Evolutionary conservation across 768 basidiomycete genomes (phyloP).

Genomic region (Leccinum arenicola): DNA sequence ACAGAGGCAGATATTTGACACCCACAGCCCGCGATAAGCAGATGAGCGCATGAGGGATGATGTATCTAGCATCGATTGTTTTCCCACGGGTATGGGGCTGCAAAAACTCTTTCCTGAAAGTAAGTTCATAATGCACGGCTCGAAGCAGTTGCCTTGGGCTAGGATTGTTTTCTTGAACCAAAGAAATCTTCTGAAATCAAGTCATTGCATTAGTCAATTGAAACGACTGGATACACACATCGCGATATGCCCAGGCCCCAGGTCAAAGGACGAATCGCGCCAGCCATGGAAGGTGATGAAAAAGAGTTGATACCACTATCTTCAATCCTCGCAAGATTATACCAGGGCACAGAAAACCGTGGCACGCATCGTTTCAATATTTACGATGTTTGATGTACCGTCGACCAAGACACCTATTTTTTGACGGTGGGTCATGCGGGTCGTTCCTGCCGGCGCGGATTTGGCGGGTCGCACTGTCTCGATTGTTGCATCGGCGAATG

Average conservation of each 20-base stretch:
- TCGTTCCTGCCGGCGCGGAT: slow-evolving; percentile 81
- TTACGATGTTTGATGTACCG: too few species aligned
- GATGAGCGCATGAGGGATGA: not conserved
- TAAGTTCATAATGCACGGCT: not conserved
- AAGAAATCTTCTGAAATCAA: not conserved
- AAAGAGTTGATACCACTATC: not conserved
- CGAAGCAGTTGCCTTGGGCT: not conserved
- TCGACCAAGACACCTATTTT: not conserved
- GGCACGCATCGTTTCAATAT: too few species aligned
- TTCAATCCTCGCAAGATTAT: too few species aligned
- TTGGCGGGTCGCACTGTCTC: slow-evolving; percentile 50
- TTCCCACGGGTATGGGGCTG: not conserved
- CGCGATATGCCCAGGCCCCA: not conserved
- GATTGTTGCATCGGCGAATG: slow-evolving; percentile 41
- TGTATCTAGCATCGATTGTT: not conserved
- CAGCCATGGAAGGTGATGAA: not conserved
- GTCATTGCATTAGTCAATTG: not conserved
- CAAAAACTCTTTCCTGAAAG: not conserved
- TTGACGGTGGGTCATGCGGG: not conserved
- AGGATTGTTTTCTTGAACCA: too few species aligned
- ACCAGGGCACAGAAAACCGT: too few species aligned
- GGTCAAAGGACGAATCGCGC: not conserved
- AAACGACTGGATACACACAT: not conserved
- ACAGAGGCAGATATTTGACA: not conserved
- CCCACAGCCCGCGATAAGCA: not conserved